Percentiles rank a stretch among this genome's conserved stretches.
Conservation (phyloP, 495 filamentous ascomycete genomes). For the Schizothecium vesticola region DNA sequence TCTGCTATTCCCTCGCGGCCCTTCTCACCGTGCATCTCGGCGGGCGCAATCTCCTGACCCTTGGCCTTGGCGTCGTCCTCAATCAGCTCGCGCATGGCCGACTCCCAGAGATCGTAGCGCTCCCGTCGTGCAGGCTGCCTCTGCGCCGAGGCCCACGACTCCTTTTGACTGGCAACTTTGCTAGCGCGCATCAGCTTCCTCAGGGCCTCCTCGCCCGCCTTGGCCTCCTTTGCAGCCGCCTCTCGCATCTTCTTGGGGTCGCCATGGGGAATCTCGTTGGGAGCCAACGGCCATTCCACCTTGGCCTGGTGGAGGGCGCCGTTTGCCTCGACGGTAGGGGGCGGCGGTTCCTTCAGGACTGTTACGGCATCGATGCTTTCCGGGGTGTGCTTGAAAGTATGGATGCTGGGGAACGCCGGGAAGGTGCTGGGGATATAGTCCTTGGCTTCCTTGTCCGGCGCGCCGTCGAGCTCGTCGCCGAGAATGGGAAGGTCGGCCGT, state of each 20-base stretch:
- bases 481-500: constrained; percentile 34
- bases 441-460: constrained; percentile 36
- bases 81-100: constrained; percentile 37
- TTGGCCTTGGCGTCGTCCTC: constrained; percentile 50
- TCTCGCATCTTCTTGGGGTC: constrained; percentile 38
- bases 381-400: constrained; percentile 44
- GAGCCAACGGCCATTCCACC: constrained; percentile 23
- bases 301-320: constrained; percentile 8
- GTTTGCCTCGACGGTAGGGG: constrained; percentile 6
- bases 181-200: constrained; percentile 40
- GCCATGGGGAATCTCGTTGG: constrained; percentile 29
- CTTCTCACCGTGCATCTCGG: constrained; percentile 39
- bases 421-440: constrained; percentile 40
- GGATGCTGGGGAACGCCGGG: constrained; percentile 40
- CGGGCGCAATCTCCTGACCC: constrained; percentile 63
- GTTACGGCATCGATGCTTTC: constrained; percentile 26
- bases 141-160: constrained; percentile 37
- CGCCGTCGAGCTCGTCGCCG: constrained; percentile 38
- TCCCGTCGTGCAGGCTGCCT: constrained; percentile 28
- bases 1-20: constrained; percentile 41
- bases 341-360: constrained; percentile 18
- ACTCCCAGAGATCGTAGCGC: constrained; percentile 40
- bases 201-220: constrained; percentile 43
- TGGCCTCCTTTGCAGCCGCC: constrained; percentile 40
- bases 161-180: constrained; percentile 46